These are phyloP conservation scores for Meyerozyma athensensis DNA, from an alignment of 1,139 yeast species.

Conservation along the genomic window DNA sequence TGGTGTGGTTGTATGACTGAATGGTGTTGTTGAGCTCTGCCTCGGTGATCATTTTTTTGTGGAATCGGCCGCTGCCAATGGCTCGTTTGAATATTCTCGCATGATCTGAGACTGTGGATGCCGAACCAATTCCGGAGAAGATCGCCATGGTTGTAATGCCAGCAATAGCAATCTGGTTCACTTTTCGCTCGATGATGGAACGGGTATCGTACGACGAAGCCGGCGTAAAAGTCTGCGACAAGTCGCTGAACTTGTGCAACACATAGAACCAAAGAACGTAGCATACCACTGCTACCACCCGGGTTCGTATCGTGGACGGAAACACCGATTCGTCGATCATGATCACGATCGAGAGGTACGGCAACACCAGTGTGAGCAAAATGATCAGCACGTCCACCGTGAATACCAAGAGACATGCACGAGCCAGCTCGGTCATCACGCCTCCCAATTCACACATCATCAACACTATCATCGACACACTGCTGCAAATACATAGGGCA, in stretches of 20 bases:
- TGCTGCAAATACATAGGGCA: constrained; percentile 26
- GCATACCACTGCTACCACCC: constrained; percentile 11
- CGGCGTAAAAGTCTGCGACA: constrained; percentile 27
- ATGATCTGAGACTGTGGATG: constrained; percentile 39
- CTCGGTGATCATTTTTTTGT: constrained; percentile 13
- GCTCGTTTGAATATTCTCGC: constrained; percentile 7
- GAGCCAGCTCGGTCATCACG: constrained; percentile 16
- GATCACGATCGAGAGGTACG: constrained; percentile 29
- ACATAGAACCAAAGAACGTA: constrained; percentile 27
- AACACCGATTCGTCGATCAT: constrained; percentile 24
- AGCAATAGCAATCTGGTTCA: constrained; percentile 60
- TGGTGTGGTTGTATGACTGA: constrained; percentile 38
- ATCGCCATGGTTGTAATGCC: constrained; percentile 72
- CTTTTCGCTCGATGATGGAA: constrained; percentile 34
- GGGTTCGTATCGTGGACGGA: constrained; percentile 15
- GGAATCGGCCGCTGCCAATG: background rate
- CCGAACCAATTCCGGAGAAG: constrained; percentile 71
- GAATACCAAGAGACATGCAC: constrained; percentile 25
- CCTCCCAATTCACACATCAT: constrained; percentile 38
- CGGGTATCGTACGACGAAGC: constrained; percentile 15
- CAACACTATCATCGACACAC: constrained; percentile 29
- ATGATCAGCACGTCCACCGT: constrained; percentile 31
- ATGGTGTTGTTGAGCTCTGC: constrained; percentile 27
- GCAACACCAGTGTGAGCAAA: constrained; percentile 29
- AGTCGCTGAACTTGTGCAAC: constrained; percentile 33